Evolutionary conservation across 2,329 filamentous ascomycete species (phyloP), one percentile per base, ranked within the genome.

Genomic region (Nigrograna mackinnonii): DNA sequence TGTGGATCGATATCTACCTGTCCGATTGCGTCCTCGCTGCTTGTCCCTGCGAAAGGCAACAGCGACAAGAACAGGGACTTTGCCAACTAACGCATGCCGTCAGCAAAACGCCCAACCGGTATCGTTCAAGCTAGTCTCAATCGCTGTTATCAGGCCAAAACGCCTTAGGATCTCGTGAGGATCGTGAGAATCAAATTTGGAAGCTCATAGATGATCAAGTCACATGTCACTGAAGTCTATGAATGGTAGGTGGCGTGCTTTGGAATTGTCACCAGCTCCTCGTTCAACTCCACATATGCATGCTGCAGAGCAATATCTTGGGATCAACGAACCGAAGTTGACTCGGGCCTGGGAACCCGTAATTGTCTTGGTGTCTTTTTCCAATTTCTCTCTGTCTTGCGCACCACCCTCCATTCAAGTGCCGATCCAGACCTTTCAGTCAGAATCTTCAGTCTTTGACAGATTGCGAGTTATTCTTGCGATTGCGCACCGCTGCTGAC

Each of bases 291-390:
- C 9, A 9, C 24, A 28, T n/a, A 9, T 28, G 24, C 24, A 28
- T 40, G 33, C 50, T 56, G 57, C 55, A 48, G 24, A 47, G 48
- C 41, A 59, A 60, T 58, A 56, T 54, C 42, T 51, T 24, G 35
- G 47, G 37, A 49, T 49, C 49, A 42, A 35, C 44, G 41, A 49
- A 22, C 35, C 35, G 38, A 47, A 20, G 34, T 51, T 35, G 20
- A 45, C 31, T 54, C 50, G 50, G 52, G 37, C 47, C 47, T 47
- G 50, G 39, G 47, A 46, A 57, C 51, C 55, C 56, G 53, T 41
- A 36, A 37, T 17, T 44, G 40, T 39, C 47, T 35, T 43, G 31
- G 32, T 33, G 18, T 37, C 17, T 7, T 37, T 19, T 40, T 38
- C 18, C 18, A 24, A 28, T 39, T 37, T 47, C 39, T n/a, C n/a